Evolutionary conservation across 106 monocot species (phyloP).

Genomic region (Dendrobium officinale): DNA sequence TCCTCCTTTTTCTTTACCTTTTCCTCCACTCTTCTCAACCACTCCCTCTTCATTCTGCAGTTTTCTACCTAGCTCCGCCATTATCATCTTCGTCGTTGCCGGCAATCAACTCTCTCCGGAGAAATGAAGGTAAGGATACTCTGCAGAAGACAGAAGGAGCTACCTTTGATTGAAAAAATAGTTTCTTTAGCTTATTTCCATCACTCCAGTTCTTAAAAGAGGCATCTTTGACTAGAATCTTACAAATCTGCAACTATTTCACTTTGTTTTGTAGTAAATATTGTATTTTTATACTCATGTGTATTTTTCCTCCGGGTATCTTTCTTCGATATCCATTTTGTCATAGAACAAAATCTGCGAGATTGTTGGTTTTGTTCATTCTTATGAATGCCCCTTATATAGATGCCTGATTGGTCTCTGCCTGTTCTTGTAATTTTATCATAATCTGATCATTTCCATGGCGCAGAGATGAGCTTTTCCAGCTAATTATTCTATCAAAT

Average conservation of each 20-base stretch:
- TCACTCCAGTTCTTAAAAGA: background rate
- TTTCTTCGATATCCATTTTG: too few species aligned
- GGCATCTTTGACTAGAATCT: background rate
- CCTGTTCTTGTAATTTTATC: background rate
- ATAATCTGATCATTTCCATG: too few species aligned
- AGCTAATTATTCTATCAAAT: too few species aligned
- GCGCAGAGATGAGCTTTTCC: too few species aligned
- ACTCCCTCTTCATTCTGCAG: background rate
- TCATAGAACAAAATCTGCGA: too few species aligned
- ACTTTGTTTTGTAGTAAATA: background rate
- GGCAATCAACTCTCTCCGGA: background rate
- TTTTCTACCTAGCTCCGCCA: background rate
- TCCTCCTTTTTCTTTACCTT: background rate
- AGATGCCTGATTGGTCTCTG: background rate
- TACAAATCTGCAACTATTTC: background rate
- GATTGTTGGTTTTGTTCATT: too few species aligned
- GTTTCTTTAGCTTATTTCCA: background rate
- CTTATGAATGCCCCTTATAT: background rate
- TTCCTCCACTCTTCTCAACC: constrained; percentile 2
- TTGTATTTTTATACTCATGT: background rate
- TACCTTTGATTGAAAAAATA: background rate
- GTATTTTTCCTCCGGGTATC: too few species aligned
- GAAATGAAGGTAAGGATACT: constrained; percentile 22
- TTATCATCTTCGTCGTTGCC: background rate
- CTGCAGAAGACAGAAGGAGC: background rate